Evolutionary conservation across 768 basidiomycete species (phyloP).

Genomic region (Calocybe cyanea): DNA sequence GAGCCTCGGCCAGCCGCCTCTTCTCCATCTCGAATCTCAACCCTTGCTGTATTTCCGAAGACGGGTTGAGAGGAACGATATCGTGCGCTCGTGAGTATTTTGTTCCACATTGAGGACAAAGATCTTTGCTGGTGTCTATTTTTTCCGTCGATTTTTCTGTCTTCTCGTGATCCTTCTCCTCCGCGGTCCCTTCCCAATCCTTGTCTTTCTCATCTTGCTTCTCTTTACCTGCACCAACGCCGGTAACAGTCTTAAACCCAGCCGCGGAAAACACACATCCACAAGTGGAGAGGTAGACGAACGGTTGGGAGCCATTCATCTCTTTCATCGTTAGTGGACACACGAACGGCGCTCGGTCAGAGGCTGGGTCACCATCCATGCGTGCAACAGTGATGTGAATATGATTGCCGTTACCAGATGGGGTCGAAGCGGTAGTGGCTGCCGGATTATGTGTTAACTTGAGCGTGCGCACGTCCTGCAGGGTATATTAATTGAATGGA

Average conservation of each 20-base stretch:
- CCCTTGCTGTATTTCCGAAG: constrained; percentile 57
- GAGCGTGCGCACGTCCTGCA: constrained; percentile 81
- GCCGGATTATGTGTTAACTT: constrained; percentile 75
- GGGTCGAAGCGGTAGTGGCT: constrained; percentile 32
- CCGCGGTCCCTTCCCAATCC: no score
- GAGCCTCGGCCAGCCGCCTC: constrained; percentile 51
- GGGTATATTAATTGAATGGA: not conserved
- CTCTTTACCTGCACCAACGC: constrained; percentile 20
- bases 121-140: constrained; percentile 23
- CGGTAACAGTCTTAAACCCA: constrained; percentile 66
- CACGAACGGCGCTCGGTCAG: constrained; percentile 68
- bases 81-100: constrained; percentile 61
- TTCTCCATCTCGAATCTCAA: constrained; percentile 56
- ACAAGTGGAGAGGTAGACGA: constrained; percentile 82
- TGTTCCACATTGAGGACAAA: constrained; percentile 76
- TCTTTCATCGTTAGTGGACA: constrained; percentile 92
- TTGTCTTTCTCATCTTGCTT: no score
- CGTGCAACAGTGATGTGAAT: constrained; percentile 21
- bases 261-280: constrained; percentile 91
- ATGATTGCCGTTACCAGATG: no score
- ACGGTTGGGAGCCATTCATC: constrained; percentile 89
- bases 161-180: no score
- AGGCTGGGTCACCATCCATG: not conserved
- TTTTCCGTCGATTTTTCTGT: no score
- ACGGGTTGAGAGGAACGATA: constrained; percentile 65